Percentiles rank a stretch among this genome's conserved stretches.
These are phyloP conservation scores for Leccinum variicolor DNA, from an alignment of 768 basidiomycete genomes.

Conservation along the genomic window DNA sequence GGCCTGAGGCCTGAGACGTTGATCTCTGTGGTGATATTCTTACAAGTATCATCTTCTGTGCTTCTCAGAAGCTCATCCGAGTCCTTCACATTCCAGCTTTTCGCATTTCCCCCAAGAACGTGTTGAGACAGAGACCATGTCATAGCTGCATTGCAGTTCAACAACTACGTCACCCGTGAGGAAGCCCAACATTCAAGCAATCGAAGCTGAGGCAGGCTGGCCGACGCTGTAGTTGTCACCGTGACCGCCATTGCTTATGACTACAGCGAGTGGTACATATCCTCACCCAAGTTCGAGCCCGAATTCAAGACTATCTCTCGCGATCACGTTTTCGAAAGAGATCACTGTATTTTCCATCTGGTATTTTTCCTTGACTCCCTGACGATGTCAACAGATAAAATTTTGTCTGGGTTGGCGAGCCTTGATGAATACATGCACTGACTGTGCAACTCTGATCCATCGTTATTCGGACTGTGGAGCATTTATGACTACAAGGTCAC, in stretches of 20 bases:
- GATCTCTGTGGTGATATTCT: background rate
- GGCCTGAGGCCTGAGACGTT: background rate
- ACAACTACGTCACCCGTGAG: slow-evolving; percentile 10
- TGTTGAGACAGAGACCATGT: slow-evolving; percentile 4
- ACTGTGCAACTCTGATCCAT: background rate
- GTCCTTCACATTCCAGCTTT: background rate
- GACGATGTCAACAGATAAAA: slow-evolving; percentile 7
- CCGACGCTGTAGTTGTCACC: slow-evolving; percentile 6
- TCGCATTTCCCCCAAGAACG: no score
- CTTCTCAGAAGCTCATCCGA: background rate
- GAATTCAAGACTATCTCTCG: slow-evolving; percentile 1
- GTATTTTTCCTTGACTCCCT: background rate
- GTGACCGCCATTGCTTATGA: slow-evolving; percentile 17
- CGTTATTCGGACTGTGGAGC: background rate
- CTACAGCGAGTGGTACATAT: slow-evolving; percentile 12
- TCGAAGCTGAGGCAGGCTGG: background rate
- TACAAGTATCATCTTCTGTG: no score
- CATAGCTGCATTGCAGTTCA: slow-evolving; percentile 7
- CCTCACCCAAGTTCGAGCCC: background rate
- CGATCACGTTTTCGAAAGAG: slow-evolving; percentile 17
- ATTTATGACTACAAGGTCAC: background rate
- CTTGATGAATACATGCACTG: background rate
- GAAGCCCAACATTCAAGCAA: background rate
- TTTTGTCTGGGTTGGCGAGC: slow-evolving; percentile 17
- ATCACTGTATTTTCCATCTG: background rate